phyloP scores from a whole-genome alignment of 2,329 filamentous ascomycete genomes.

The Rutstroemia sp. region DNA sequence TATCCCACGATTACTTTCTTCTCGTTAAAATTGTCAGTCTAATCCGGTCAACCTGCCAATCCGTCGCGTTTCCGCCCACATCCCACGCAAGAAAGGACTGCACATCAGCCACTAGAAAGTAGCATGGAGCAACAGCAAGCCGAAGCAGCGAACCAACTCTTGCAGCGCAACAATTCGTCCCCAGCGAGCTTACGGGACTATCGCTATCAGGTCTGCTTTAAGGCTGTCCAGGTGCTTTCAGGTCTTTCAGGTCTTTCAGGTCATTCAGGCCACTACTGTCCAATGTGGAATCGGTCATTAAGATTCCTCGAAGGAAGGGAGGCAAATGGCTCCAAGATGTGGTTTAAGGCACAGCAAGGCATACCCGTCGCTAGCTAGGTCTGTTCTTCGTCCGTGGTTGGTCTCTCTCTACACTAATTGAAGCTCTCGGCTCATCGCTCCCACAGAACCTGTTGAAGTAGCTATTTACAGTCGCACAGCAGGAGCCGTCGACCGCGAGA shows the following conservation, averaged over 20 bases:
- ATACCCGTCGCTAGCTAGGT: not conserved
- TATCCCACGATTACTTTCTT: not conserved
- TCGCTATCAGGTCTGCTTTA: no score
- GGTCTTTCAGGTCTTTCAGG: no score
- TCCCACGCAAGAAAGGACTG: not conserved
- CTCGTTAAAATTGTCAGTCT: not conserved
- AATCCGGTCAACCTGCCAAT: not conserved
- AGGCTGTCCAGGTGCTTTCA: no score
- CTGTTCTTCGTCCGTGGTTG: not conserved
- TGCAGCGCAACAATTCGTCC: no score
- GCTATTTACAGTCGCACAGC: not conserved
- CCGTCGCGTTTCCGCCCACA: not conserved
- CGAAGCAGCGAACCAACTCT: no score
- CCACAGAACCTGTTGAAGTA: not conserved
- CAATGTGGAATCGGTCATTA: not conserved
- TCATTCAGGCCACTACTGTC: not conserved
- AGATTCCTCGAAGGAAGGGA: not conserved
- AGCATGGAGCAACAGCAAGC: no score
- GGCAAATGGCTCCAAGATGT: not conserved
- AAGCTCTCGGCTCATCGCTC: not conserved
- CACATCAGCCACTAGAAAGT: not conserved
- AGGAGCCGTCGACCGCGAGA: no score
- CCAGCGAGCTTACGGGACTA: no score
- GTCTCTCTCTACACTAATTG: not conserved
- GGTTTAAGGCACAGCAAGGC: constrained; percentile 5